Percentiles rank a stretch among this genome's conserved stretches.
Conservation (phyloP, 208 protist genomes). For the Borovskyia barvae region DNA sequence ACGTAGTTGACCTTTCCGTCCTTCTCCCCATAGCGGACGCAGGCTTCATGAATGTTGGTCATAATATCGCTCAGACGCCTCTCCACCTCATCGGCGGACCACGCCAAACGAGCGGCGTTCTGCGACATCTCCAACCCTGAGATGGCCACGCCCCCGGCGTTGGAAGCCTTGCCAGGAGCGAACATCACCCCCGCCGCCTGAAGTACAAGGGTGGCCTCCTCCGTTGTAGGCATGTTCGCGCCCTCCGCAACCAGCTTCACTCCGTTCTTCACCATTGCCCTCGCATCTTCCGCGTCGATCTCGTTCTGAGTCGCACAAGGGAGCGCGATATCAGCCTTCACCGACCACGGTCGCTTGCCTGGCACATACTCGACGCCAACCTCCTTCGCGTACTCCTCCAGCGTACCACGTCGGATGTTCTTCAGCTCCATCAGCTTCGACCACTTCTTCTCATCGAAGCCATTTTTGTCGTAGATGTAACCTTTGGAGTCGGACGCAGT, state of each 20-base stretch:
- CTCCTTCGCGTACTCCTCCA: constrained; percentile 69
- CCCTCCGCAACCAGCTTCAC: constrained; percentile 84
- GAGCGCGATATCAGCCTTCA: constrained; percentile 74
- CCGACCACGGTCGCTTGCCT: constrained; percentile 63
- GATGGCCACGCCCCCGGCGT: constrained; percentile 93
- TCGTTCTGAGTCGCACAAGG: constrained; percentile 96
- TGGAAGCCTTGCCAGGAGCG: constrained; percentile 92
- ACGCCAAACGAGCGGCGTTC: constrained; percentile 82
- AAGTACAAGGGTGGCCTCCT: constrained; percentile 79
- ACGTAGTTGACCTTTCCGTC: constrained; percentile 63
- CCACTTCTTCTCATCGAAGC: constrained; percentile 80
- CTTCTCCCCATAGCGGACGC: constrained; percentile 49
- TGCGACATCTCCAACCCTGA: constrained; percentile 95
- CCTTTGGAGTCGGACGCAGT: constrained; percentile 85
- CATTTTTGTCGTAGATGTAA: constrained; percentile 73
- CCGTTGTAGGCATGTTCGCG: constrained; percentile 92
- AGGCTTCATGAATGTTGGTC: constrained; percentile 79
- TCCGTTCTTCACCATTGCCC: constrained; percentile 72
- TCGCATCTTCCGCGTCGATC: constrained; percentile 75
- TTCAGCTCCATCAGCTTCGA: constrained; percentile 70
- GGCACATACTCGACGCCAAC: constrained; percentile 61
- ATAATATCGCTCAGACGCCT: constrained; percentile 88
- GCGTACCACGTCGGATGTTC: constrained; percentile 45
- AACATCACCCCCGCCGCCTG: constrained; percentile 64
- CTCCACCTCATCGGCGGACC: constrained; percentile 89